Evolutionary conservation across 176 grass and related monocot species (phyloP).

Genomic region (Aegilops tauschii): DNA sequence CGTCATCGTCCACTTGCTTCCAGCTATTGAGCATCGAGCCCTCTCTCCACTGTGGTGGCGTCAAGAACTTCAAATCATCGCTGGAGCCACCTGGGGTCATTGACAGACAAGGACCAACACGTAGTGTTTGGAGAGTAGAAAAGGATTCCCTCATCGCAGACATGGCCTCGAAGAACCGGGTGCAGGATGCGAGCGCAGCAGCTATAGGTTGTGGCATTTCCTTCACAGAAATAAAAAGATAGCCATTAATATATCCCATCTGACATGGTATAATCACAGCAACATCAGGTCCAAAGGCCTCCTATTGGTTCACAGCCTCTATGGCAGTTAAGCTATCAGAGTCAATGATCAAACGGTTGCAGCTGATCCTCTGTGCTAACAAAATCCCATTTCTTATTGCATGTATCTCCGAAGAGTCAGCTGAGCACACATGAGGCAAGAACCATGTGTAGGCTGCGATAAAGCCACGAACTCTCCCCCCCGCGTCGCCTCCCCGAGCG

Average conservation of each 20-base stretch:
- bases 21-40: slow-evolving; percentile 36
- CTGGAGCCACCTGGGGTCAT: slow-evolving; percentile 40
- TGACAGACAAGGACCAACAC: slow-evolving; percentile 48
- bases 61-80: slow-evolving; percentile 57
- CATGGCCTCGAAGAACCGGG: slow-evolving; percentile 96
- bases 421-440: too few species aligned
- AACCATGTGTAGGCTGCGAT: too few species aligned
- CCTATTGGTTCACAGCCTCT: too few species aligned
- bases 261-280: too few species aligned
- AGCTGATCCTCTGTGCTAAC: too few species aligned
- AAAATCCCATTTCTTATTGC: too few species aligned
- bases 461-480: too few species aligned
- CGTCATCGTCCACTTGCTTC: slow-evolving; percentile 38
- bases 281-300: too few species aligned
- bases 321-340: too few species aligned
- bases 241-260: not conserved
- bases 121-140: slow-evolving; percentile 71
- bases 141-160: slow-evolving; percentile 98
- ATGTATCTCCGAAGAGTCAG: too few species aligned
- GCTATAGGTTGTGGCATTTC: slow-evolving; percentile 91
- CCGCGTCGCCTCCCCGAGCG: too few species aligned
- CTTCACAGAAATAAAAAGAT: slow-evolving; percentile 38
- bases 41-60: slow-evolving; percentile 52
- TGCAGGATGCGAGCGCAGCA: slow-evolving; percentile 88
- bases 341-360: too few species aligned